Percentiles rank a stretch among this genome's conserved stretches.
Evolutionary conservation across 495 filamentous ascomycete species (phyloP).

Genomic region (Penicillium salamii): DNA sequence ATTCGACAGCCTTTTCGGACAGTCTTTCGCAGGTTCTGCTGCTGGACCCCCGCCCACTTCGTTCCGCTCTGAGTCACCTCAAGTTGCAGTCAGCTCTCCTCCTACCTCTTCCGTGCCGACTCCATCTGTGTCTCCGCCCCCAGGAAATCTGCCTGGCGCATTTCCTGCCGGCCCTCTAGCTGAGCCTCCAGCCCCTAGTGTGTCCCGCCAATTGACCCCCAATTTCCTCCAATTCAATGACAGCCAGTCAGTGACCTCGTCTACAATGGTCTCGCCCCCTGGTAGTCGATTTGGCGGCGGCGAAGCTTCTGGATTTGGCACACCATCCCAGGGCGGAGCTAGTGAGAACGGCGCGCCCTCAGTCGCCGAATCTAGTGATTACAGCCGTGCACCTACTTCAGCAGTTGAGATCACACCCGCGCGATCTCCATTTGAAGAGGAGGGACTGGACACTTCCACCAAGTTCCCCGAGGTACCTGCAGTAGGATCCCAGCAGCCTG

Average conservation of each 20-base stretch:
- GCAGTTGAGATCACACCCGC: slow-evolving; percentile 16
- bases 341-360: slow-evolving; percentile 19
- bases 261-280: slow-evolving; percentile 78
- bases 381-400: slow-evolving; percentile 20
- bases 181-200: slow-evolving; percentile 59
- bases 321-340: slow-evolving; percentile 50
- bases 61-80: slow-evolving; percentile 60
- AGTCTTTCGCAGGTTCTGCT: slow-evolving; percentile 54
- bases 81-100: slow-evolving; percentile 33
- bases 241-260: slow-evolving; percentile 68
- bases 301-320: slow-evolving; percentile 55
- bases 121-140: slow-evolving; percentile 60
- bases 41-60: slow-evolving; percentile 56
- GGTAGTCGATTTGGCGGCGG: slow-evolving; percentile 62
- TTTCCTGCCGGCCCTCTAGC: slow-evolving; percentile 26
- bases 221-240: slow-evolving; percentile 64
- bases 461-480: slow-evolving; percentile 27
- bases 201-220: slow-evolving; percentile 71
- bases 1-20: slow-evolving; percentile 90
- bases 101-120: slow-evolving; percentile 48
- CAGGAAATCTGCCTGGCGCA: slow-evolving; percentile 36
- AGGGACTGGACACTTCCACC: slow-evolving; percentile 28
- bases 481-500: slow-evolving; percentile 12
- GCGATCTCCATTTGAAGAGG: slow-evolving; percentile 47
- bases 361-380: slow-evolving; percentile 25